Evolutionary conservation across 2,329 filamentous ascomycete genomes (phyloP), one percentile per base, ranked within the genome.

Genomic region (Fusarium zealandicum): DNA sequence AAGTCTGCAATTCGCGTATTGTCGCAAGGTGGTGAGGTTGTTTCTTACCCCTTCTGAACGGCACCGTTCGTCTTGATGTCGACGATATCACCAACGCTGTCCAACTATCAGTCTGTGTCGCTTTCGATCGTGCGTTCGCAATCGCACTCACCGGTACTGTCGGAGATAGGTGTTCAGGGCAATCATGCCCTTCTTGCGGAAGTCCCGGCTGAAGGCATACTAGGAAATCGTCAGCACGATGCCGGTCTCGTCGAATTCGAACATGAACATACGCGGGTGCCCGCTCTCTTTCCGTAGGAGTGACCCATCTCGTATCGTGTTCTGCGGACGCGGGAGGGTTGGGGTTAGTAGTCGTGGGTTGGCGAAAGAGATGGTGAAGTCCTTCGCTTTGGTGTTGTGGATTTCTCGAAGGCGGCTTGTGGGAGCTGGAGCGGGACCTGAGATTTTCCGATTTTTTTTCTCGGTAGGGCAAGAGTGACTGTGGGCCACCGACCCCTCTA

Each of bases 31-130:
- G 52, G 41, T 22, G 47, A 67, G 31, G 44, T 52, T 17, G 37
- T 46, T 56, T 53, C 88, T 87, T 83, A 95, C 90, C 92, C 93
- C 88, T 96, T 96, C 85, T 96, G 93, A 67, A 96, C 90, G 75
- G 92, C 95, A 89, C 93, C 95, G 84, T 99, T 98, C 76, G 90
- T 90, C 82, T 96, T 96, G 79, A 99, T 92, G 78, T 99, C 95
- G 75, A 99, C 95, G 72, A 98, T 97, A 76, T 99, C 95, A 79
- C 95, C 95, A 75, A 99, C 95, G 79, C 88, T 92, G 72, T 60
- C 67, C 54, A 67, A 30, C 57, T 65, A 74, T 88, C 74, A 86
- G 78, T 71, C 33, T 65, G 52, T 47, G 27, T 39, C 44, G 35
- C 44, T 22, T 18, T 20, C 54, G 30, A 18, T 14, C 25, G n/a